Conservation (phyloP, 2,329 filamentous ascomycete species). For the Pseudogymnoascus sp. region DNA sequence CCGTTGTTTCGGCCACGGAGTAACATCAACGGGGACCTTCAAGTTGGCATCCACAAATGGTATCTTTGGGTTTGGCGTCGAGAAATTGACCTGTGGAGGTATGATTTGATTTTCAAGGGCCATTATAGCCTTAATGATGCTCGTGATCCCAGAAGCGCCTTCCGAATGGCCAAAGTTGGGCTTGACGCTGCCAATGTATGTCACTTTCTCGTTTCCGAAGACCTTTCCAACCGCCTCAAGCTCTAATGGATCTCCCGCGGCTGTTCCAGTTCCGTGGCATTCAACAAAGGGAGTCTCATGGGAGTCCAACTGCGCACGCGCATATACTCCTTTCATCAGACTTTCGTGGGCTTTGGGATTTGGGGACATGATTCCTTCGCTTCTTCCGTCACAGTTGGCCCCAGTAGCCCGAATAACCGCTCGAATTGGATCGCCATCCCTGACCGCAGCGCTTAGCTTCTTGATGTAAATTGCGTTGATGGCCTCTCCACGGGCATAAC, state of each 20-base stretch:
- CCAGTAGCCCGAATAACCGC: constrained; percentile 36
- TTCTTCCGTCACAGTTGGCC: constrained; percentile 39
- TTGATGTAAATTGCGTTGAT: constrained; percentile 37
- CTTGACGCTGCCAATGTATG: constrained; percentile 11
- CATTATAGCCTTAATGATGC: constrained; percentile 22
- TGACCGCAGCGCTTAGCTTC: constrained; percentile 33
- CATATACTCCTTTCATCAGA: constrained; percentile 29
- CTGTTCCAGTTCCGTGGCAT: constrained; percentile 7
- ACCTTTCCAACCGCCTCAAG: constrained; percentile 14
- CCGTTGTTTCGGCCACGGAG: not conserved
- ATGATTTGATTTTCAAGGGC: constrained; percentile 28
- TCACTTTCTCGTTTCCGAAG: constrained; percentile 18
- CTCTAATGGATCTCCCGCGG: constrained; percentile 16
- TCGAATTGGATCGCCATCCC: constrained; percentile 36
- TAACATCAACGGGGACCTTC: not conserved
- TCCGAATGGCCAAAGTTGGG: constrained; percentile 24
- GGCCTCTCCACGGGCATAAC: constrained; percentile 42
- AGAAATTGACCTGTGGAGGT: constrained; percentile 26
- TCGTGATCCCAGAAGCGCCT: constrained; percentile 19
- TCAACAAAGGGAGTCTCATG: constrained; percentile 16
- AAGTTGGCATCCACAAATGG: not conserved
- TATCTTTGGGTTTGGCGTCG: constrained; percentile 21
- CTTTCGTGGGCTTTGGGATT: constrained; percentile 30
- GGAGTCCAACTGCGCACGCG: constrained; percentile 11
- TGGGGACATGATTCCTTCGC: constrained; percentile 37